Evolutionary conservation across 495 filamentous ascomycete species (phyloP).

Genomic region (Penicillium crystallinum): DNA sequence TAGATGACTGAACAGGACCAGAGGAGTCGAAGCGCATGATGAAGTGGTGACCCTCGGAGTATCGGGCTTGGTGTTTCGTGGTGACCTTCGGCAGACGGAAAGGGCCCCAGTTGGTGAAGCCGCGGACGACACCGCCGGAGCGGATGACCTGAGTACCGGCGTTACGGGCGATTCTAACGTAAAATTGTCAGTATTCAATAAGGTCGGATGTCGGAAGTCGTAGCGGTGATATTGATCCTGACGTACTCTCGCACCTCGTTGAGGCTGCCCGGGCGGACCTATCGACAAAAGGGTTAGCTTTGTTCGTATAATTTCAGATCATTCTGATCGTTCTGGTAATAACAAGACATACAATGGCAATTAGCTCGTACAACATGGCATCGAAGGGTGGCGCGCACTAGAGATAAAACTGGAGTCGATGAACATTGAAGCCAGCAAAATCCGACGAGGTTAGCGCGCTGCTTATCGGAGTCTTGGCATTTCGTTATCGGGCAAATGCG

Average conservation of each 20-base stretch:
- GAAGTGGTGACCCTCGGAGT: constrained; percentile 90
- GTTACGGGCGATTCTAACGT: constrained; percentile 72
- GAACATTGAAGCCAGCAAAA: constrained; percentile 19
- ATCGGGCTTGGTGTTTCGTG: constrained; percentile 69
- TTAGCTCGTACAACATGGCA: constrained; percentile 92
- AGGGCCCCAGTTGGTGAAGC: constrained; percentile 88
- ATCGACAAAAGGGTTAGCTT: constrained; percentile 10
- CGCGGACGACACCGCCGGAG: constrained; percentile 84
- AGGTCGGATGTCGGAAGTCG: constrained; percentile 2
- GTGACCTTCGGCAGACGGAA: constrained; percentile 74
- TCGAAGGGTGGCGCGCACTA: constrained; percentile 20
- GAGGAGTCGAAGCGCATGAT: constrained; percentile 90
- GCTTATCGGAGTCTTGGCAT: constrained; percentile 32
- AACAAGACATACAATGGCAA: constrained; percentile 71
- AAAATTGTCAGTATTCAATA: constrained; percentile 11
- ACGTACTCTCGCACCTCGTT: constrained; percentile 91
- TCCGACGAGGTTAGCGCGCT: constrained; percentile 21
- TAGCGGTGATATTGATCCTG: constrained; percentile 4
- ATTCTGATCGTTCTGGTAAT: not conserved
- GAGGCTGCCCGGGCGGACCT: constrained; percentile 88
- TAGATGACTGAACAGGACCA: constrained; percentile 60
- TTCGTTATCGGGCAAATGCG: constrained; percentile 17
- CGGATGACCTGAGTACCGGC: constrained; percentile 78
- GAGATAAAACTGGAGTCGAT: constrained; percentile 1
- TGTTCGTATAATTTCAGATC: not conserved